These are phyloP conservation scores for Mycena indigotica DNA, from an alignment of 768 basidiomycete genomes.

Conservation along the genomic window DNA sequence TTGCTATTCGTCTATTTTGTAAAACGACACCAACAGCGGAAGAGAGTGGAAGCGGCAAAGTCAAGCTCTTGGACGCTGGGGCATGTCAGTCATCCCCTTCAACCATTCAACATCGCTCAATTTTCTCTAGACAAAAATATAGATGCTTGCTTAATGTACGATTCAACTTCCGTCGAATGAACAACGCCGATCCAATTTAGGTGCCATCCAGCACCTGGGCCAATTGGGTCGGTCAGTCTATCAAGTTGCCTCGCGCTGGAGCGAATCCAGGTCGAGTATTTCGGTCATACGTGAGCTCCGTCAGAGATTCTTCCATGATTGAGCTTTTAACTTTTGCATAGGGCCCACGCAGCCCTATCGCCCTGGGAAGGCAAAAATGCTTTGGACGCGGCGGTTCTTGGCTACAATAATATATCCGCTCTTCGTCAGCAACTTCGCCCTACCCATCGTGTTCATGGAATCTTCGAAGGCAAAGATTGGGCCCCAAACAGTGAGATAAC, in stretches of 20 bases:
- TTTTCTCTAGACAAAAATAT: constrained; percentile 65
- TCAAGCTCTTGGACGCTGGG: constrained; percentile 65
- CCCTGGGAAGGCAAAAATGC: constrained; percentile 88
- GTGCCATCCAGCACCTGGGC: constrained; percentile 84
- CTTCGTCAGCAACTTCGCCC: constrained; percentile 83
- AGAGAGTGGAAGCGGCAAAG: constrained; percentile 77
- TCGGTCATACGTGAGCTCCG: constrained; percentile 65
- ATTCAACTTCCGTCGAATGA: not conserved
- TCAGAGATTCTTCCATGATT: not conserved
- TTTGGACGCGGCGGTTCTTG: constrained; percentile 83
- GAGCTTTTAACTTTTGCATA: constrained; percentile 28
- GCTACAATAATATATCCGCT: constrained; percentile 77
- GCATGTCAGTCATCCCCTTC: constrained; percentile 5
- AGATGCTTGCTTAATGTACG: constrained; percentile 74
- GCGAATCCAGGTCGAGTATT: constrained; percentile 62
- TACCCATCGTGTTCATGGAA: constrained; percentile 76
- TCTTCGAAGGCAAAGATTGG: constrained; percentile 78
- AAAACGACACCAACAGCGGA: constrained; percentile 51
- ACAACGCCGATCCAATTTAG: constrained; percentile 34
- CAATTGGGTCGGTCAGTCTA: constrained; percentile 66
- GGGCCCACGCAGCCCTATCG: constrained; percentile 76
- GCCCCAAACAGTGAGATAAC: constrained; percentile 61
- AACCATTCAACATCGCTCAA: not conserved
- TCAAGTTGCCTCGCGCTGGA: constrained; percentile 66
- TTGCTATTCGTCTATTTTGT: not conserved